A percentile compares a stretch with the other conserved stretches of the same genome.
These are phyloP conservation scores for Phytophthora foliorum DNA, from an alignment of 352 stramenopile genomes.

Conservation along the genomic window DNA sequence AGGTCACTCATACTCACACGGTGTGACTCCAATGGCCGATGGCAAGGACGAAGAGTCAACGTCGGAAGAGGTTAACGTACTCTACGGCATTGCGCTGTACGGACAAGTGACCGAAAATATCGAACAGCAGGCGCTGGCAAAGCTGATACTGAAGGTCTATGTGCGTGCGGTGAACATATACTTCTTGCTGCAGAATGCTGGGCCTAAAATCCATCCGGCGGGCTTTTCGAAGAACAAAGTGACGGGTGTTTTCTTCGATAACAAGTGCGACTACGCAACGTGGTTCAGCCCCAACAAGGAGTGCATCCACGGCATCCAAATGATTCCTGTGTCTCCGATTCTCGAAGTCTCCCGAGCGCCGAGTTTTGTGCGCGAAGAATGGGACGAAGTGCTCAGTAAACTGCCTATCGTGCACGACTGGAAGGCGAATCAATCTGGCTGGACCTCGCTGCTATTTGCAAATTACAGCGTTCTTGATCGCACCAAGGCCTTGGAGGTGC, in stretches of 20 bases:
- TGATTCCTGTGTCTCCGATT: constrained; percentile 73
- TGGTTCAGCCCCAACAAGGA: constrained; percentile 82
- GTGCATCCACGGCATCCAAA: constrained; percentile 85
- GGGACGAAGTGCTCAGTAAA: constrained; percentile 64
- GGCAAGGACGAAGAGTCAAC: constrained; percentile 80
- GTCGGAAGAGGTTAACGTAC: constrained; percentile 78
- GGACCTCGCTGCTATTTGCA: constrained; percentile 69
- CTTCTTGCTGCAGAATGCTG: constrained; percentile 63
- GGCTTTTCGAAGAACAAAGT: constrained; percentile 75
- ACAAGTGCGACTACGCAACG: constrained; percentile 81
- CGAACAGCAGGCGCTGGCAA: constrained; percentile 46
- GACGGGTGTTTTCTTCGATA: constrained; percentile 79
- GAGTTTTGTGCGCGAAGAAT: constrained; percentile 69
- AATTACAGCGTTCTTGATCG: constrained; percentile 67
- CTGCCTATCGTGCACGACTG: constrained; percentile 63
- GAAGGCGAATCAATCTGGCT: constrained; percentile 54
- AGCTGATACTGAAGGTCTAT: constrained; percentile 71
- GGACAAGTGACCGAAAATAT: constrained; percentile 56
- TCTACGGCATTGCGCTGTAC: constrained; percentile 69
- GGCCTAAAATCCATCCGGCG: constrained; percentile 53
- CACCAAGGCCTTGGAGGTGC: constrained; percentile 43
- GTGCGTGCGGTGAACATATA: constrained; percentile 71
- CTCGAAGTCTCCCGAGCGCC: constrained; percentile 47
- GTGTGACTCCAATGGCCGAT: constrained; percentile 75
- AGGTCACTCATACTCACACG: constrained; percentile 76